Conservation (phyloP, 2,329 filamentous ascomycete species). For the Diaporthe citri region DNA sequence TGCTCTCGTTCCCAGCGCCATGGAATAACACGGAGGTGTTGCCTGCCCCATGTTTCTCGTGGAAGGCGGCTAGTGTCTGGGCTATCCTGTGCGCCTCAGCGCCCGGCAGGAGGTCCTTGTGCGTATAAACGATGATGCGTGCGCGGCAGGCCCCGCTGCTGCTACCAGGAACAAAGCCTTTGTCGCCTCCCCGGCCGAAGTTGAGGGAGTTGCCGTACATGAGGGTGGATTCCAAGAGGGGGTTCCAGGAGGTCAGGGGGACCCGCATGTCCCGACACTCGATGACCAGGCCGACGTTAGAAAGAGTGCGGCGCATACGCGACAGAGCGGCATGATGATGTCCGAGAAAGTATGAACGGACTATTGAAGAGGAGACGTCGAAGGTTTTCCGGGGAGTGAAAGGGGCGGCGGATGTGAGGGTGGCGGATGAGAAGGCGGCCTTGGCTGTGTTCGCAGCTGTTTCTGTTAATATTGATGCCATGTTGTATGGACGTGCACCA, state of each 20-base stretch:
- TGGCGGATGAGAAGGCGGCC: slow-evolving; percentile 36
- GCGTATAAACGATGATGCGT: slow-evolving; percentile 91
- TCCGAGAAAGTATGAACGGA: slow-evolving; percentile 92
- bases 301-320: slow-evolving; percentile 85
- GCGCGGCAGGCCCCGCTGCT: slow-evolving; percentile 63
- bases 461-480: slow-evolving; percentile 30
- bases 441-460: slow-evolving; percentile 37
- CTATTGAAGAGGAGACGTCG: slow-evolving; percentile 78
- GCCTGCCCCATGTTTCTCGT: slow-evolving; percentile 51
- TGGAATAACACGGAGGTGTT: slow-evolving; percentile 49
- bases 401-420: slow-evolving; percentile 42
- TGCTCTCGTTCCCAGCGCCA: slow-evolving; percentile 43
- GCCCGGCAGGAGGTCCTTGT: slow-evolving; percentile 76
- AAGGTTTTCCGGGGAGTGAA: slow-evolving; percentile 84
- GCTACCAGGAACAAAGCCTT: slow-evolving; percentile 65
- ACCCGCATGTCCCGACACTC: slow-evolving; percentile 96
- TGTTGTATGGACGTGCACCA: background rate
- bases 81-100: slow-evolving; percentile 46
- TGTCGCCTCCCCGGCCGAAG: slow-evolving; percentile 32
- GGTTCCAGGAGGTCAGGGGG: slow-evolving; percentile 90
- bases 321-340: slow-evolving; percentile 87
- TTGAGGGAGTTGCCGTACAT: slow-evolving; percentile 60
- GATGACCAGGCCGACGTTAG: slow-evolving; percentile 86
- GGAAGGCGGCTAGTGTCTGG: slow-evolving; percentile 52
- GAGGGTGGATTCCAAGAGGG: slow-evolving; percentile 84